Base-by-base conservation (phyloP, 2,329 filamentous ascomycete species). In the Monilinia vaccinii-corymbosi region DNA sequence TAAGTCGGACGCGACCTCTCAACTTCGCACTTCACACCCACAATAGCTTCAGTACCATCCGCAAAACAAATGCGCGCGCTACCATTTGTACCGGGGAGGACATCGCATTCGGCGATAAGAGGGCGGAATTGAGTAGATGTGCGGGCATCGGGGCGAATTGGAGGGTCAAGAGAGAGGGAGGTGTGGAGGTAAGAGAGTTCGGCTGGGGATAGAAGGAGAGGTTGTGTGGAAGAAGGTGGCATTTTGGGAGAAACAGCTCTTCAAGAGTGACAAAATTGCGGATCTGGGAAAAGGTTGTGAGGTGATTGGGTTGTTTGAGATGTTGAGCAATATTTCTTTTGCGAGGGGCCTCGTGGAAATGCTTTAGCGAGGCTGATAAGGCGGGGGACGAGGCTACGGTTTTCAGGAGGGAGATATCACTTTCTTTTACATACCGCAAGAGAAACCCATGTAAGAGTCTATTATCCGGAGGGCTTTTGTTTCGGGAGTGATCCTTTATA, bases 171-270 rank as follows among this genome's bases (percentile, higher is more conserved):
- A 9, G 85, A 82, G 70, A 99, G 90, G 7, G 93, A 92, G 65
- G 83, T 85, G 79, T 96, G 91, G 56, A 97, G 85, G 78, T 97
- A 99, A 68, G 92, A 91, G 70, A 99, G 89, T 78, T 99, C 94
- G 70, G 94, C 91, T 51, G 94, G 93, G 58, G 92, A 97, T 74
- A 97, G 87, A 68, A 91, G 86, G 70, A 85, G 83, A 75, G 84
- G 83, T 70, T 85, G 83, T 69, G 75, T 79, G 67, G 65, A 65
- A 46, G 71, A 63, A 23, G 84, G 81, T 45, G 87, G 79, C 83
- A 90, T 71, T 63, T 28, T 51, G 25, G 16, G 11, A 52, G 11
- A 6, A 49, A n/a, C 5, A 4, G n/a, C 53, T 34, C 34, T 53
- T 32, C 11, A 6, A n/a, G 14, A 38, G 18, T 23, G 31, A 25